Conservation (phyloP, 495 filamentous ascomycete genomes). For the Talaromyces wortmannii region DNA sequence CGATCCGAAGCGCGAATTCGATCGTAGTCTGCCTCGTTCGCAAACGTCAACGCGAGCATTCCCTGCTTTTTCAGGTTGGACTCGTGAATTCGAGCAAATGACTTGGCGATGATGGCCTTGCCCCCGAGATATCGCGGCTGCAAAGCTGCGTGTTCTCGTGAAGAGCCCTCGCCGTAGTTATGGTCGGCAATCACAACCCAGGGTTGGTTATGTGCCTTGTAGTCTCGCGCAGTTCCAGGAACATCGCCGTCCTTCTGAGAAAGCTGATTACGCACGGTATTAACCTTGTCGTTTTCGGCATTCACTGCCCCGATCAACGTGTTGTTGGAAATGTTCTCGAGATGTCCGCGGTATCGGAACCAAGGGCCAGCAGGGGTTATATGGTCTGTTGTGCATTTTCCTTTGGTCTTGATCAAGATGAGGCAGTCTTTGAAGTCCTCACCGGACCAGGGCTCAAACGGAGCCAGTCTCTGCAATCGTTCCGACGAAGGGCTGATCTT, state of each 20-base stretch:
- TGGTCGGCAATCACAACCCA: slow-evolving; percentile 99
- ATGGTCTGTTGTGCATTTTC: slow-evolving; percentile 99
- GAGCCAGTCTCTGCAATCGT: slow-evolving; percentile 84
- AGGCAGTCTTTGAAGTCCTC: slow-evolving; percentile 85
- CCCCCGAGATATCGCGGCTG: slow-evolving; percentile 97
- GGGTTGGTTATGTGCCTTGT: slow-evolving; percentile 90
- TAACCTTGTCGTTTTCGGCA: slow-evolving; percentile 90
- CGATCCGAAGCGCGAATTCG: too few relatives aligned
- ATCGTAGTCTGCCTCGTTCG: slow-evolving; percentile 93
- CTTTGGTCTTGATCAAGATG: slow-evolving; percentile 94
- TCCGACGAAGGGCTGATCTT: slow-evolving; percentile 84
- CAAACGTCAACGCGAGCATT: slow-evolving; percentile 96
- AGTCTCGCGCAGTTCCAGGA: slow-evolving; percentile 91
- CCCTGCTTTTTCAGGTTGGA: slow-evolving; percentile 99
- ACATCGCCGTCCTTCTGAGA: slow-evolving; percentile 81
- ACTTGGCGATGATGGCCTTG: slow-evolving; percentile 91
- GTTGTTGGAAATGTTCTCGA: slow-evolving; percentile 99
- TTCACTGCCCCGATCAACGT: slow-evolving; percentile 99
- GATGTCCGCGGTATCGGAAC: slow-evolving; percentile 99
- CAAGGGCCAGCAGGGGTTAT: slow-evolving; percentile 99
- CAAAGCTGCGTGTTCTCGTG: slow-evolving; percentile 95
- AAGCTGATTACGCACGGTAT: slow-evolving; percentile 92
- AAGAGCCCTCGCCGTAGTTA: slow-evolving; percentile 98
- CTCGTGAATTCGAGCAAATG: slow-evolving; percentile 99
- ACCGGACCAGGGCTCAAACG: slow-evolving; percentile 87